Conservation (phyloP, 495 filamentous ascomycete species). For the Peziza echinospora region DNA sequence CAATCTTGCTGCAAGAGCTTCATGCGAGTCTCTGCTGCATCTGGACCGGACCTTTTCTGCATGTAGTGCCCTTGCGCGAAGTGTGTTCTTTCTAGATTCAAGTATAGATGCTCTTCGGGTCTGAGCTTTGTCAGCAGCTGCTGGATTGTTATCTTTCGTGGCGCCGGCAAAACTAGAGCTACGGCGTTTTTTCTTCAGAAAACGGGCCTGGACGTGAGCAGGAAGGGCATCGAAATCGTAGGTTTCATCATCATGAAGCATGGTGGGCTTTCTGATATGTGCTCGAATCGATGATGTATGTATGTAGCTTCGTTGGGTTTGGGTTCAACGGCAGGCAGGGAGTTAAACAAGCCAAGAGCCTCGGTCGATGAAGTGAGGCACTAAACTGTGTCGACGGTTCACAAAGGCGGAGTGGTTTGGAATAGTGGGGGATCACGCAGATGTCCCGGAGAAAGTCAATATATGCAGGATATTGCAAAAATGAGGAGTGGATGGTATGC, state of each 20-base stretch:
- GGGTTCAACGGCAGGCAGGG: no score
- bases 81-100: slow-evolving; percentile 74
- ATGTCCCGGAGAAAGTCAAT: no score
- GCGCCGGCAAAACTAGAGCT: neutral
- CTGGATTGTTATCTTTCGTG: neutral
- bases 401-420: no score
- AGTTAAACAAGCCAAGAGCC: no score
- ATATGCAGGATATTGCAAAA: no score
- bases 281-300: neutral
- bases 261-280: no score
- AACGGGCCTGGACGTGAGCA: neutral
- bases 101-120: slow-evolving; percentile 31
- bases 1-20: slow-evolving; percentile 32
- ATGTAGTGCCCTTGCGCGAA: slow-evolving; percentile 83
- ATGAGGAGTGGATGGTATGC: no score
- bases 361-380: no score
- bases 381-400: no score
- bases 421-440: no score
- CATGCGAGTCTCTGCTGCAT: slow-evolving; percentile 67
- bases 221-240: neutral
- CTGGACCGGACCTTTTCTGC: slow-evolving; percentile 78
- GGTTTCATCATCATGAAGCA: neutral
- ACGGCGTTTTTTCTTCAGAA: neutral
- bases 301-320: neutral
- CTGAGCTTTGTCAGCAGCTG: neutral